Evolutionary conservation across 176 grass and related monocot genomes (phyloP), one percentile per base, ranked within the genome.

Genomic region (Paspalum vaginatum): DNA sequence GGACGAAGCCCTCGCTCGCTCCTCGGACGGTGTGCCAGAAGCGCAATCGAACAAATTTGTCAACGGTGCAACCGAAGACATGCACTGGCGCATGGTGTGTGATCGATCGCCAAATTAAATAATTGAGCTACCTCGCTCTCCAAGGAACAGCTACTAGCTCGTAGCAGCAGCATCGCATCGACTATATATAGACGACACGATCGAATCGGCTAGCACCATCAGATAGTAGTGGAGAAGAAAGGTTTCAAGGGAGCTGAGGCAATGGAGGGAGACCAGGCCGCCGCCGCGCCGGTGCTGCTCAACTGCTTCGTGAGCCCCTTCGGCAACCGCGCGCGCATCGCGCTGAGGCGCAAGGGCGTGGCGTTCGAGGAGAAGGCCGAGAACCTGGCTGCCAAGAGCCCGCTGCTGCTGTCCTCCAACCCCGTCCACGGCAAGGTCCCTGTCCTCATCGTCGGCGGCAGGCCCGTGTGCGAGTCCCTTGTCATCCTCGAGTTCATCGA

Each of bases 291-390:
- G 8, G 27, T 66, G 0, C 76, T 97, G 2, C 81, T 97, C 1
- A 86, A 94, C 41, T 71, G 75, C 78, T 89, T 77, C 88, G 89
- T 89, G n/a, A 93, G 91, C 78, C 84, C 81, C 3, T 97, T 86
- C 71, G 91, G 91, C 0, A 88, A 89, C 74, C 82, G 94, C 18
- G 79, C 60, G 4, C 64, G 61, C 11, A 88, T 97, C 52, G 91
- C 87, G 11, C 51, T 97, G 21, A 62, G 76, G 39, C 87, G 75
- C 81, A 97, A 97, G 83, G 91, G 91, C n/a, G 86, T 97, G 47
- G 57, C 78, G 74, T 91, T 74, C 75, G 94, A 94, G 78, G 90
- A 86, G 65, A 87, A 49, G 57, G 12, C 86, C 27, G 70, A 97
- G 87, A 83, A 91, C 74, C 60, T 94, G 12, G 8, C 0, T 7